Evolutionary conservation across 352 stramenopile genomes (phyloP).

Genomic region (Phytophthora fragariae): DNA sequence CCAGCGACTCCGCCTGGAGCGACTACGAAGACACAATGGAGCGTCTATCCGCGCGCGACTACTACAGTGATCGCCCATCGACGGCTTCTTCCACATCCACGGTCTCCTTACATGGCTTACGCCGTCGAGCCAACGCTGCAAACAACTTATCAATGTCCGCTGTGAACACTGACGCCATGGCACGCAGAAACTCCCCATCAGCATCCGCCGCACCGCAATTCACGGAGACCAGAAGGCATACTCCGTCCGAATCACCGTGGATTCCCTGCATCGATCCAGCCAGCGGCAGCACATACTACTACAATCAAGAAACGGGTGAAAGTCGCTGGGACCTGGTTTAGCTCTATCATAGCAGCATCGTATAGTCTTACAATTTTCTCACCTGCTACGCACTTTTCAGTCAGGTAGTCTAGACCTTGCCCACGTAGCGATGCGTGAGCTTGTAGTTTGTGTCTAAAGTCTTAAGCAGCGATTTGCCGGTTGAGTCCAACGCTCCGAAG

Average conservation of each 20-base stretch:
- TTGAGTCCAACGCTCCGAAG: slow-evolving; percentile 80
- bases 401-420: slow-evolving; percentile 73
- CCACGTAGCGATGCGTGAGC: slow-evolving; percentile 84
- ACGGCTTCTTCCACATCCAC: slow-evolving; percentile 40
- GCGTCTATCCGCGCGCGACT: slow-evolving; percentile 28
- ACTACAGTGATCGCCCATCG: slow-evolving; percentile 40
- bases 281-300: slow-evolving; percentile 69
- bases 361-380: slow-evolving; percentile 41
- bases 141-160: slow-evolving; percentile 18
- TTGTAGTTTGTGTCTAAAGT: slow-evolving; percentile 88
- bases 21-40: slow-evolving; percentile 42
- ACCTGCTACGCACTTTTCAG: slow-evolving; percentile 21
- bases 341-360: slow-evolving; percentile 23
- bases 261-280: slow-evolving; percentile 68
- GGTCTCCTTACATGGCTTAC: slow-evolving; percentile 33
- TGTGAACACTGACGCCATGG: not conserved
- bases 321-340: slow-evolving; percentile 63
- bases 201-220: slow-evolving; percentile 2
- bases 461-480: slow-evolving; percentile 88
- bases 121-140: slow-evolving; percentile 17
- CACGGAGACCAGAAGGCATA: slow-evolving; percentile 17
- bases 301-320: slow-evolving; percentile 79
- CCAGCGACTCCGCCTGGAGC: slow-evolving; percentile 43
- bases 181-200: slow-evolving; percentile 12
- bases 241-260: slow-evolving; percentile 39